Evolutionary conservation across 768 basidiomycete species (phyloP), one percentile per base, ranked within the genome.

Genomic region (Naematelia encephala): DNA sequence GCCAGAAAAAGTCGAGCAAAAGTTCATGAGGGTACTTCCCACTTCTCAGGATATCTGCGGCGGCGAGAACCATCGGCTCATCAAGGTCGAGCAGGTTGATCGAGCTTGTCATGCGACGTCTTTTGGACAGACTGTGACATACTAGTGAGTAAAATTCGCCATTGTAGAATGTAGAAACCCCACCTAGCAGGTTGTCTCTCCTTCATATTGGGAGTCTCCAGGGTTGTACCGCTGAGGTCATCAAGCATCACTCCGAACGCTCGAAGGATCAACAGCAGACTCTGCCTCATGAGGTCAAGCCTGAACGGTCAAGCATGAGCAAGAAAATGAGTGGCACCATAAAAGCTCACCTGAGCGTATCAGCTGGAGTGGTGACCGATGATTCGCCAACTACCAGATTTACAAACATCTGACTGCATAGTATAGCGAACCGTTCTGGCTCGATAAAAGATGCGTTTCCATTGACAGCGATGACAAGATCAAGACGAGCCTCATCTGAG

Each of bases 1-100:
- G 55, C 70, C 67, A 72, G 34, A 72, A 19, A 50, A 67, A 66
- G 28, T 72, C 70, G 3, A 72, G 55, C 4, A 69, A n/a, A 23
- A 55, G 25, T 23, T 63, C 60, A 3, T 45, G 11, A 19, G 60
- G 62, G 16, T 60, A 54, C 8, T 22, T 22, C 4, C 51, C 22
- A 1, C 30, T 14, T 12, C 51, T 39, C 22, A 72, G 19, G 10
- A 68, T 13, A 3, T 29, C 14, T 2, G 57, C 57, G 13, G 57
- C 57, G 10, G 54, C 59, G 3, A 60, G 49, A 14, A 70, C 39
- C 45, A 68, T 60, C 1, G 50, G 30, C 11, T 55, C 46, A 25
- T 61, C 62, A 0, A 70, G 39, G 2, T 55, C 5, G 30, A 65
- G 23, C 12, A 22, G 19, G 4, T 23, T 48, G 3, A 46, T 39